phyloP scores from a whole-genome alignment of 2,329 filamentous ascomycete genomes.

The Trichophyton benhamiae region DNA sequence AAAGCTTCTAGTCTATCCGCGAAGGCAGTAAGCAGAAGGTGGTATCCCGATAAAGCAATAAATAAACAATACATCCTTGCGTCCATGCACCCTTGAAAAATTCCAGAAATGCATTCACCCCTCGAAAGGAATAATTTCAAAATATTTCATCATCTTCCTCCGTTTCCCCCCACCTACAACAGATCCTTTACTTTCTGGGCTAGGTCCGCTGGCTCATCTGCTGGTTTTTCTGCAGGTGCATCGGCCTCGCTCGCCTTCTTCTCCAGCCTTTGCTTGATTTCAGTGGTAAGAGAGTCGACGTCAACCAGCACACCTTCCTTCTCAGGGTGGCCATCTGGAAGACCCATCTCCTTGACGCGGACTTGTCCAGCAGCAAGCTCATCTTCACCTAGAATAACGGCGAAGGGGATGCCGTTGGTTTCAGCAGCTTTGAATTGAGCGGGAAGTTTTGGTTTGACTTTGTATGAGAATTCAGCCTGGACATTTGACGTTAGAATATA shows the following conservation, averaged over 20 bases:
- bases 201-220: constrained; percentile 3
- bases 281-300: constrained; percentile 27
- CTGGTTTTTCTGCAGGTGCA: neutral
- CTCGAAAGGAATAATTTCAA: neutral
- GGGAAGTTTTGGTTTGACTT: constrained; percentile 77
- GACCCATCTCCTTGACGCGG: constrained; percentile 73
- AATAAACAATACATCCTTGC: neutral
- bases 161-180: neutral
- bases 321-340: constrained; percentile 71
- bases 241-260: neutral
- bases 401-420: constrained; percentile 64
- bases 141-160: neutral
- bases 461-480: constrained; percentile 73
- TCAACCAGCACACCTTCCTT: constrained; percentile 74
- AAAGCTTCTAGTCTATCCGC: neutral
- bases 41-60: neutral
- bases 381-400: constrained; percentile 80
- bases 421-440: constrained; percentile 89
- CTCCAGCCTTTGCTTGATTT: constrained; percentile 13
- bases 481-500: neutral
- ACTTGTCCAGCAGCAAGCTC: constrained; percentile 74
- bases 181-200: constrained; percentile 5
- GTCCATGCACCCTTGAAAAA: neutral
- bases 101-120: neutral
- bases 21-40: neutral